Evolutionary conservation across 208 protist species (phyloP), one percentile per base, ranked within the genome.

Genomic region (Acanthamoeba royreba): DNA sequence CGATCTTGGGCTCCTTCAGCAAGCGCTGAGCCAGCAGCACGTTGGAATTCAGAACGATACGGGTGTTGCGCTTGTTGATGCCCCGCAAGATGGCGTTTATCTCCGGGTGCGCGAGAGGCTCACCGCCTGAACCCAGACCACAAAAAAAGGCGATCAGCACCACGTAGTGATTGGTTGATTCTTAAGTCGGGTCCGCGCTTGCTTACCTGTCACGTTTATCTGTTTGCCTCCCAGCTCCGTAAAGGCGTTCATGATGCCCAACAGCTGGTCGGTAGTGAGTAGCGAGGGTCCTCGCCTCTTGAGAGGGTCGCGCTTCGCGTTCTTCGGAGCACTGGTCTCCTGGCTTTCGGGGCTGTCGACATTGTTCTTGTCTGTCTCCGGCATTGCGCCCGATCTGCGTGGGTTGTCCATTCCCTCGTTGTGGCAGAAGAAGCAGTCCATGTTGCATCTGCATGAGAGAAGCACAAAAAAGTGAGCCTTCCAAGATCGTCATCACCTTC

Each of bases 321-420:
- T 28, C 9, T 19, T 28, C 15, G 55, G 7, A 58, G 19, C 52
- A 25, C 25, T 58, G 52, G 25, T 11, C n/a, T 9, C 15, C 1
- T 3, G 1, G 52, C 15, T 58, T 1, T 1, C 19, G 52, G 52
- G 52, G 15, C 52, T 58, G 52, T 25, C 2, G n/a, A n/a, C n/a
- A n/a, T n/a, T n/a, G n/a, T n/a, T n/a, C n/a, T n/a, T n/a, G n/a
- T n/a, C n/a, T n/a, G n/a, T n/a, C n/a, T n/a, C n/a, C n/a, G n/a
- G n/a, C n/a, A n/a, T n/a, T n/a, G n/a, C n/a, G n/a, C n/a, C n/a
- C n/a, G n/a, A n/a, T 87, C 52, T 38, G 11, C 81, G 81, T 11
- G 81, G 81, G 58, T 89, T 89, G 33, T 89, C 42, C 81, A 89
- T 89, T 52, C 81, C 81, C 55, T 89, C 81, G 35, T 89, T 89